These are phyloP conservation scores for Nakataea oryzae DNA, from an alignment of 2,329 filamentous ascomycete species.

Conservation along the genomic window DNA sequence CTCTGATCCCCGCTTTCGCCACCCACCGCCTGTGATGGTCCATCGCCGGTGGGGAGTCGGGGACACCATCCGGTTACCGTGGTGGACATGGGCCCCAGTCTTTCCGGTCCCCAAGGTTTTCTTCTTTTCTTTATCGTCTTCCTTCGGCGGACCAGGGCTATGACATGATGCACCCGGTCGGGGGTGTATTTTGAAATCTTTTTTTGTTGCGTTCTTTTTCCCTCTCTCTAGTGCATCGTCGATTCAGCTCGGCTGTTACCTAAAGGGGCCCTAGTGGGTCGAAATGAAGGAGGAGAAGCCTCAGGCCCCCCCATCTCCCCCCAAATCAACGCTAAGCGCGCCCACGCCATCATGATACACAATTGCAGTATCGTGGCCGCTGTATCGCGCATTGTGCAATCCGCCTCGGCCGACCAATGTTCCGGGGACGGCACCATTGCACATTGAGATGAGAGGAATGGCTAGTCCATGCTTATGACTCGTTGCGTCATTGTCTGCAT, in stretches of 20 bases:
- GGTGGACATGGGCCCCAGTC: neutral
- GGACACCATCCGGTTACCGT: neutral
- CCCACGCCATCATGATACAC: neutral
- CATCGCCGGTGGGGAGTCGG: neutral
- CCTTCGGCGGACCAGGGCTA: neutral
- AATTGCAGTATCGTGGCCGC: neutral
- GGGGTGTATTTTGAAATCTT: neutral
- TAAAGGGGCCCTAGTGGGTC: neutral
- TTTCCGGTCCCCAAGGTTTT: neutral
- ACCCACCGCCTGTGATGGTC: neutral
- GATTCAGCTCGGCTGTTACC: neutral
- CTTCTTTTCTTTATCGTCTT: no score
- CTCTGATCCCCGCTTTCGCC: no score
- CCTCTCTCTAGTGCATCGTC: neutral
- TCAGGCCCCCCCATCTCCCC: no score
- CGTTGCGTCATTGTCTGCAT: neutral
- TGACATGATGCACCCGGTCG: neutral
- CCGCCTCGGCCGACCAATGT: neutral
- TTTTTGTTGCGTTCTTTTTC: no score
- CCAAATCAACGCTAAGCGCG: no score
- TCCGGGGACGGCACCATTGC: neutral
- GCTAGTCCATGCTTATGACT: neutral
- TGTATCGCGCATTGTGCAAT: neutral
- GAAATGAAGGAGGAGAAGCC: neutral
- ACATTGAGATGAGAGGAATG: neutral